Conservation (phyloP, 139 green algal genomes). For the Tetradesmus lagerheimii region DNA sequence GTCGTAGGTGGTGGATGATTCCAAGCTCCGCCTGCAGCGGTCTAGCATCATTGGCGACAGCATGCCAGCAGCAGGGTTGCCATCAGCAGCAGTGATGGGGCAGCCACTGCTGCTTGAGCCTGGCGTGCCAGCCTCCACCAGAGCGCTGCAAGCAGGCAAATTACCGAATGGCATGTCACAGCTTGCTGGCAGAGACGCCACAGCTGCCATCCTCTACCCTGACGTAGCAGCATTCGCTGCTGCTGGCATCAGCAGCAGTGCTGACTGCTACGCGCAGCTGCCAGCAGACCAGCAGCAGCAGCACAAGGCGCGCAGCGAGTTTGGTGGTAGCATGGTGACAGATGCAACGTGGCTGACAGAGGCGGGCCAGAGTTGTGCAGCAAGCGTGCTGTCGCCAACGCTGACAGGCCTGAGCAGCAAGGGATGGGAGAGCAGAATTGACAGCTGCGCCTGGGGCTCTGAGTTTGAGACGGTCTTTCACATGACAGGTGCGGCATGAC, state of each 20-base stretch:
- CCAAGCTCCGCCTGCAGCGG: neutral
- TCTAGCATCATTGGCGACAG: neutral
- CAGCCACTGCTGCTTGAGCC: no score
- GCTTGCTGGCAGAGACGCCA: neutral
- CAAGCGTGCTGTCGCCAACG: neutral
- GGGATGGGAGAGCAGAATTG: neutral
- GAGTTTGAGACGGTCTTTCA: neutral
- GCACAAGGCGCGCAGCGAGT: neutral
- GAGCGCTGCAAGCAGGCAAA: no score
- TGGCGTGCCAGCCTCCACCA: no score
- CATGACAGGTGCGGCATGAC: neutral
- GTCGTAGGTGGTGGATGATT: neutral
- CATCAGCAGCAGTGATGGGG: no score
- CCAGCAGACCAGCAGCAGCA: neutral
- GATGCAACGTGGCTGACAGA: slow-evolving; percentile 1
- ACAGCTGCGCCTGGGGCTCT: neutral
- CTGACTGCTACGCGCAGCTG: neutral
- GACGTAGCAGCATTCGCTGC: neutral
- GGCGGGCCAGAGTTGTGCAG: neutral
- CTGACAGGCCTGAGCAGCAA: neutral
- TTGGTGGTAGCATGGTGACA: neutral
- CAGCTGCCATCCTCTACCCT: neutral
- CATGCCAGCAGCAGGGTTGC: neutral
- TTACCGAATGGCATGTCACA: neutral
- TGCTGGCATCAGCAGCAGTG: neutral